A percentile compares a stretch with the other conserved stretches of the same genome.
Conservation (phyloP, 495 filamentous ascomycete species). For the Neurospora africana region DNA sequence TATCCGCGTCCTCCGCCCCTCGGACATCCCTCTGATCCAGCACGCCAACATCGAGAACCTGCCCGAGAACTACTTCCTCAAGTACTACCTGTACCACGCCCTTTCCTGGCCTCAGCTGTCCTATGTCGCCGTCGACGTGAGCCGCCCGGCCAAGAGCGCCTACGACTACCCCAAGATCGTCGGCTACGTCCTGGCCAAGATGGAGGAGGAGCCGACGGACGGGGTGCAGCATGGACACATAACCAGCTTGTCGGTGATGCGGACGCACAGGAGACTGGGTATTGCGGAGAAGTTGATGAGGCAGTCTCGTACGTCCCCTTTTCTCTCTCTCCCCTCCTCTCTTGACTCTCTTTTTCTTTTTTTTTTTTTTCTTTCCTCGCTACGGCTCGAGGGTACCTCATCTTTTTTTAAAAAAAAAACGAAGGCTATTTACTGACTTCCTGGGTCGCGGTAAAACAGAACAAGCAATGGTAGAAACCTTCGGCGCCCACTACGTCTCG, state of each 20-base stretch:
- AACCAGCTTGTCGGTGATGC: conserved; percentile 89
- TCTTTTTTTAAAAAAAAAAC: no score
- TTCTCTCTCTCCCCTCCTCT: not conserved
- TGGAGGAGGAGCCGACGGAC: conserved; percentile 95
- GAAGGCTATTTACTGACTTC: no score
- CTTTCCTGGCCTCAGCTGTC: conserved; percentile 95
- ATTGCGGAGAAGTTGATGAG: conserved; percentile 96
- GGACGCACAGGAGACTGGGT: conserved; percentile 81
- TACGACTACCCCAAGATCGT: conserved; percentile 94
- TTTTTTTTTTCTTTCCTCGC: not conserved
- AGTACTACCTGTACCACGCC: conserved; percentile 99
- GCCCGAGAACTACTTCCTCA: conserved; percentile 98
- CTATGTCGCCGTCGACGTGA: conserved; percentile 88
- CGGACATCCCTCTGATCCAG: conserved; percentile 89
- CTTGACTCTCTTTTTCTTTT: not conserved
- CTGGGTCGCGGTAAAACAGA: conserved; percentile 38
- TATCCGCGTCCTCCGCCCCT: conserved; percentile 60
- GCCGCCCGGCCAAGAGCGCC: conserved; percentile 61
- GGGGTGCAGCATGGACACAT: conserved; percentile 93
- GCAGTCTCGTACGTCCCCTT: conserved; percentile 69
- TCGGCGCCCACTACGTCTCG: conserved; percentile 81
- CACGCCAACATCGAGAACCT: conserved; percentile 98
- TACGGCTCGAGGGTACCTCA: no score
- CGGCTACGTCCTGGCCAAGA: conserved; percentile 98
- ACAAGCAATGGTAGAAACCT: conserved; percentile 91